Conservation (phyloP, 2,329 filamentous ascomycete species). For the Colletotrichum spaethianum region DNA sequence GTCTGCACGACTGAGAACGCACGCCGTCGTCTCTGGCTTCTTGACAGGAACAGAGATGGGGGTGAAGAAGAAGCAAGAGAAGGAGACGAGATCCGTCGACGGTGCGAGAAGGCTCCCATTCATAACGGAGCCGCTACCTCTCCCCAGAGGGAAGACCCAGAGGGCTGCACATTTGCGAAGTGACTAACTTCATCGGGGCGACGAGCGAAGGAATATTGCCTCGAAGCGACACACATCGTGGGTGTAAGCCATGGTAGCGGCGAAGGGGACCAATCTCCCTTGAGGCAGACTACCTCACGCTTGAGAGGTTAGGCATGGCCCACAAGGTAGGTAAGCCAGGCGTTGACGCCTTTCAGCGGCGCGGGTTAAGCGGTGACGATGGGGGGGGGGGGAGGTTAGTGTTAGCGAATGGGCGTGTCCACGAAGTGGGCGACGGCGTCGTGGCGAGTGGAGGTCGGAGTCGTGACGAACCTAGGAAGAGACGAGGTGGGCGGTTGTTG, state of each 20-base stretch:
- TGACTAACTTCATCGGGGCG: slow-evolving; percentile 28
- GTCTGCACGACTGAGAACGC: slow-evolving; percentile 40
- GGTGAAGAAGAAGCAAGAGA: slow-evolving; percentile 9
- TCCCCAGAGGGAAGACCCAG: background rate
- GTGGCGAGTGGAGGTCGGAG: slow-evolving; percentile 20
- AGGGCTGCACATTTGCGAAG: slow-evolving; percentile 1
- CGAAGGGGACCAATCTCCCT: slow-evolving; percentile 30
- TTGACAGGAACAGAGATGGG: slow-evolving; percentile 36
- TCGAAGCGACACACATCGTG: slow-evolving; percentile 4
- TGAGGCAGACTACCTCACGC: background rate
- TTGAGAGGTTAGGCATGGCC: background rate
- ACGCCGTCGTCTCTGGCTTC: slow-evolving; percentile 39
- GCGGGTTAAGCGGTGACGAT: slow-evolving; percentile 16
- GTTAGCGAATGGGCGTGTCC: slow-evolving; percentile 10
- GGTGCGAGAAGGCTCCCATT: slow-evolving; percentile 7
- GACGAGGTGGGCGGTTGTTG: slow-evolving; percentile 17
- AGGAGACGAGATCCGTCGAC: background rate
- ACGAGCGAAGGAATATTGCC: slow-evolving; percentile 2
- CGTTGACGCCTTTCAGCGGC: slow-evolving; percentile 14
- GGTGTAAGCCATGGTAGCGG: slow-evolving; percentile 15
- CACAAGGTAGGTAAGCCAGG: background rate
- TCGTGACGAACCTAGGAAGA: slow-evolving; percentile 8
- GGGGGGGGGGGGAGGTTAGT: background rate
- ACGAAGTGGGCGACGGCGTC: slow-evolving; percentile 5
- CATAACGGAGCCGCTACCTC: slow-evolving; percentile 16